Evolutionary conservation across 108 stramenopile genomes (phyloP), one percentile per base, ranked within the genome.

Genomic region (Pseudonitzschia delicatissima): DNA sequence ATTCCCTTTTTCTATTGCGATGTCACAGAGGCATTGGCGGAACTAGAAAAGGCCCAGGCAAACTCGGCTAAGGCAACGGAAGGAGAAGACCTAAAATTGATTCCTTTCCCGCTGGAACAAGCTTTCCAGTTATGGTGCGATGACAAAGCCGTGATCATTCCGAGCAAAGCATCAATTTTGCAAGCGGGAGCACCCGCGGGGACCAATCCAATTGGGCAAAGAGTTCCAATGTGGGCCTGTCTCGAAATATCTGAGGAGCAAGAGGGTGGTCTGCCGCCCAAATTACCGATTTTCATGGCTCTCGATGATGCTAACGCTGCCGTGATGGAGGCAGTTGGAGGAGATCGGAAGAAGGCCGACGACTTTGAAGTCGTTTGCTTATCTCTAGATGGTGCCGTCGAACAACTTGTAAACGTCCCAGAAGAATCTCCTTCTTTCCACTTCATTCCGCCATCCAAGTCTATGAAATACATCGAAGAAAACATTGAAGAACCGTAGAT

Each of bases 211-310:
- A 68, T 88, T 26, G 87, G 84, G 25, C 87, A 88, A 64, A 47
- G 68, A 50, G 77, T 88, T n/a, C 87, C 87, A 9, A 51, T 88
- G 32, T 88, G 85, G 68, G 76, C 73, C 15, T 88, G 87, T 55
- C 78, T 88, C 82, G 83, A 84, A 20, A 88, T 88, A 29, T 70
- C 77, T 21, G 77, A 83, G 60, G 77, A 79, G 62, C 69, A 31
- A 20, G 65, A 72, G 40, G 81, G 70, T 64, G 87, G 82, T 11
- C 15, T 55, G 32, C 71, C 36, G 11, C 65, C 82, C 26, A 62
- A 77, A 5, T 66, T 88, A 45, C 87, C 87, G n/a, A 60, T 88
- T 37, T 88, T 88, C 59, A 67, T 88, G 58, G 77, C 55, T 21
- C 39, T 77, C 42, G 71, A 79, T 49, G 87, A 88, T 53, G 81